A percentile compares a stretch with the other conserved stretches of the same genome.
Conservation (phyloP, 306 rosid genomes). For the Astragalus membranaceus region DNA sequence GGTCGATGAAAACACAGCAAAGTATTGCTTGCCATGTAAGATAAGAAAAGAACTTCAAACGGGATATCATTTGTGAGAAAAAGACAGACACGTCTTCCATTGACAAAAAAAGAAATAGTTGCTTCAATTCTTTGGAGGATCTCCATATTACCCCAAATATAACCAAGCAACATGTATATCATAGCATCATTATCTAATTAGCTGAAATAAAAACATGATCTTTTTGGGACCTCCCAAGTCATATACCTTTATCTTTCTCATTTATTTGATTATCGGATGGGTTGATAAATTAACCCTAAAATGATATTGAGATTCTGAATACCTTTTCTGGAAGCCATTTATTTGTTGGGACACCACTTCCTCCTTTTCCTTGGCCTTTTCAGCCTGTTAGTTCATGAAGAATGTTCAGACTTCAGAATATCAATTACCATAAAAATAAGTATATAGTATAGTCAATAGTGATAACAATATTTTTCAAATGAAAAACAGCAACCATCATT, state of each 20-base stretch:
- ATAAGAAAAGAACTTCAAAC: not conserved
- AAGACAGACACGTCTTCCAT: not conserved
- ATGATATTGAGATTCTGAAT: conserved; percentile 13
- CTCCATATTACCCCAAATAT: conserved; percentile 5
- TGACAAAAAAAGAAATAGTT: not conserved
- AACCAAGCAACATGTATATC: not conserved
- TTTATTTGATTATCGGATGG: not conserved
- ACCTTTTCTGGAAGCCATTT: conserved; percentile 61
- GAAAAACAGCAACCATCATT: not conserved
- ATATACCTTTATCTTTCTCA: conserved; percentile 9
- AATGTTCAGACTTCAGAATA: conserved; percentile 29
- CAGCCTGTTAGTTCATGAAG: conserved; percentile 55
- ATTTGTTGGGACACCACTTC: conserved; percentile 53
- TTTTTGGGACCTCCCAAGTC: not conserved
- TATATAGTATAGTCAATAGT: not conserved
- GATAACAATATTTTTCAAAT: not conserved
- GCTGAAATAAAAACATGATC: not conserved
- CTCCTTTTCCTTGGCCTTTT: conserved; percentile 88
- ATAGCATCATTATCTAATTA: not conserved
- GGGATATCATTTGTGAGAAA: not conserved
- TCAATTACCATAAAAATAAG: conserved; percentile 12
- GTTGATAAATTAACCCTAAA: not conserved
- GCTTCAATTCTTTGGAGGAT: not conserved
- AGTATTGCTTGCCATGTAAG: not conserved
- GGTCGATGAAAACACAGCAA: not conserved